Base-by-base conservation (phyloP, 495 filamentous ascomycete species). In the Chaetomium fimeti region DNA sequence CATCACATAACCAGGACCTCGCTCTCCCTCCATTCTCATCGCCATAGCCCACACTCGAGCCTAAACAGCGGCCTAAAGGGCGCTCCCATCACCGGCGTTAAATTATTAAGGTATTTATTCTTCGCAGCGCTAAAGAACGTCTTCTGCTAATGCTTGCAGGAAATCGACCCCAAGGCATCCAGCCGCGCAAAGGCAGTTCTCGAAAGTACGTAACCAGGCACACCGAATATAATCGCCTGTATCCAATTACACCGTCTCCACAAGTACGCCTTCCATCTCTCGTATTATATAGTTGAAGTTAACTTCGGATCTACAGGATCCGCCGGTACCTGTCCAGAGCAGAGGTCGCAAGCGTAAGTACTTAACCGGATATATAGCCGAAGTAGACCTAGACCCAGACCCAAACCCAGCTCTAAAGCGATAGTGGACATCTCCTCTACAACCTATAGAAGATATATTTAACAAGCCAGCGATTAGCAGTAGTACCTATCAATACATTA, bases 261-360 rank as follows among this genome's bases (percentile, higher is more conserved):
- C 55, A 63, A 49, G 65, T 63, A 63, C 32, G 55, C 51, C 55
- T 20, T 63, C 65, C 25, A 47, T 63, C 32, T 40, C 32, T 60
- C 15, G 53, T 60, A 60, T 63, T 55, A 63, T 60, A 60, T 60
- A 42, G 65, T 60, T 60, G 18, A 60, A 63, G 57, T 36, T 60
- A 67, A 67, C 2, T 43, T 63, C 53, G 24, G 55, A 47, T 66
- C 60, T 32, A 54, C 59, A 66, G 64, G 59, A 66, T 25, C 59
- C 27, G 52, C 49, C 58, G 29, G 53, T 54, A 45, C 54, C 64
- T 66, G 64, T 62, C 64, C 60, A 66, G 53, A 67, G 55, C 65
- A 63, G 60, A 63, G 47, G 60, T 65, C 42, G 58, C 57, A 66
- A 61, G 64, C 64, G 52, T 55, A 66, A 61, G 64, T 58, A 66